phyloP scores from a whole-genome alignment of 306 rosid genomes.

The Arachis stenosperma region DNA sequence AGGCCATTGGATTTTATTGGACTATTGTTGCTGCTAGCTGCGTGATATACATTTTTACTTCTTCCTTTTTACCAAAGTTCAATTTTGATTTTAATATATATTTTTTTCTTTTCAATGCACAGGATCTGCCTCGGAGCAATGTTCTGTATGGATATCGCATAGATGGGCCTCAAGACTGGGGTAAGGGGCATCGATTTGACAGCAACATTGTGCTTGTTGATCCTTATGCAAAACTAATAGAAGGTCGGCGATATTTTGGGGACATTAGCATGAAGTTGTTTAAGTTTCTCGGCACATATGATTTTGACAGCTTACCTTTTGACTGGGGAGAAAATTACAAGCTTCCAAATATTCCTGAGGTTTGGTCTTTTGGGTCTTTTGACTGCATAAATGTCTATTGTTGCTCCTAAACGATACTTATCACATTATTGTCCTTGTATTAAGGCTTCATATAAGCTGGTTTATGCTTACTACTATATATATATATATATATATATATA shows the following conservation, averaged over 20 bases:
- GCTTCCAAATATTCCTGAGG: constrained; percentile 91
- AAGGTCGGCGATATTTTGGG: constrained; percentile 87
- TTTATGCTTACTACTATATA: too few species aligned
- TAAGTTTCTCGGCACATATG: constrained; percentile 80
- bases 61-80: constrained; percentile 19
- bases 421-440: constrained; percentile 23
- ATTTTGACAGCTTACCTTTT: constrained; percentile 80
- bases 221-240: constrained; percentile 92
- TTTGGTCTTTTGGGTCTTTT: constrained; percentile 77
- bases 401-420: constrained; percentile 23
- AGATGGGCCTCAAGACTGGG: constrained; percentile 86
- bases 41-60: constrained; percentile 18
- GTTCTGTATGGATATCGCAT: constrained; percentile 81
- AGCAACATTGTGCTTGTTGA: constrained; percentile 74
- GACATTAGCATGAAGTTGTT: constrained; percentile 61
- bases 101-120: constrained; percentile 27
- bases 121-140: constrained; percentile 82
- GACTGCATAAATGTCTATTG: constrained; percentile 32
- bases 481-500: too few species aligned
- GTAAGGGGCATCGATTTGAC: constrained; percentile 91
- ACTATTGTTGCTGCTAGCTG: neutral
- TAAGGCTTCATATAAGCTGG: constrained; percentile 34
- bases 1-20: neutral
- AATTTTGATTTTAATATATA: constrained; percentile 31
- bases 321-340: constrained; percentile 92